Conservation (phyloP, 768 basidiomycete genomes). For the Pleurotus djamor region DNA sequence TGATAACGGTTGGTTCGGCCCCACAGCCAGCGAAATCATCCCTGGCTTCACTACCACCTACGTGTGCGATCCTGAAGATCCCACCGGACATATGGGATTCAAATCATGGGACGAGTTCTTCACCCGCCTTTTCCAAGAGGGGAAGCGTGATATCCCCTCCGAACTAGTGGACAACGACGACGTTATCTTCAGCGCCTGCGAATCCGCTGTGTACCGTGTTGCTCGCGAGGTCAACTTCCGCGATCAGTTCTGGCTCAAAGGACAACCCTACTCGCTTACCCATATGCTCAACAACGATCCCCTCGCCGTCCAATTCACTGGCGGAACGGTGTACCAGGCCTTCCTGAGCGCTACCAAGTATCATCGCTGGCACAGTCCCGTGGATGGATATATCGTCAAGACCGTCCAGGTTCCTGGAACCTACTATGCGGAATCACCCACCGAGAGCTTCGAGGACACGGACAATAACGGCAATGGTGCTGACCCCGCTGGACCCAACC, state of each 20-base stretch:
- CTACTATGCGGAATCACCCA: slow-evolving; percentile 40
- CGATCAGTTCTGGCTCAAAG: slow-evolving; percentile 63
- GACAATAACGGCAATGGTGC: background rate
- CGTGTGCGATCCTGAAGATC: slow-evolving; percentile 32
- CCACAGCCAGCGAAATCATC: slow-evolving; percentile 8
- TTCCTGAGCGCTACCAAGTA: slow-evolving; percentile 55
- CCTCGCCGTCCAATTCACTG: slow-evolving; percentile 37
- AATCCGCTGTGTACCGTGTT: slow-evolving; percentile 46
- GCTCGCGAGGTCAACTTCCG: slow-evolving; percentile 30
- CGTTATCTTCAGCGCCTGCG: slow-evolving; percentile 52
- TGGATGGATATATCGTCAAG: slow-evolving; percentile 40
- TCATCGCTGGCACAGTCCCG: slow-evolving; percentile 65
- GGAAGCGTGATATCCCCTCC: slow-evolving; percentile 33
- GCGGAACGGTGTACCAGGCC: slow-evolving; percentile 54
- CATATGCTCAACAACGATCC: slow-evolving; percentile 49
- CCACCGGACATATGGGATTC: slow-evolving; percentile 38
- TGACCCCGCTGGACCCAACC: slow-evolving; percentile 13
- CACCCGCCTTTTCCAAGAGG: slow-evolving; percentile 35
- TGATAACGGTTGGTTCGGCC: slow-evolving; percentile 46
- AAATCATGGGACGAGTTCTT: slow-evolving; percentile 58
- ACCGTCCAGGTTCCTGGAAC: slow-evolving; percentile 44
- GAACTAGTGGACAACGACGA: slow-evolving; percentile 16
- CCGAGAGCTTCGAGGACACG: background rate
- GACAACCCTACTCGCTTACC: slow-evolving; percentile 54
- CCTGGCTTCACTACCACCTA: slow-evolving; percentile 34